Conservation (phyloP, 2,329 filamentous ascomycete genomes). For the Alternaria sp. region DNA sequence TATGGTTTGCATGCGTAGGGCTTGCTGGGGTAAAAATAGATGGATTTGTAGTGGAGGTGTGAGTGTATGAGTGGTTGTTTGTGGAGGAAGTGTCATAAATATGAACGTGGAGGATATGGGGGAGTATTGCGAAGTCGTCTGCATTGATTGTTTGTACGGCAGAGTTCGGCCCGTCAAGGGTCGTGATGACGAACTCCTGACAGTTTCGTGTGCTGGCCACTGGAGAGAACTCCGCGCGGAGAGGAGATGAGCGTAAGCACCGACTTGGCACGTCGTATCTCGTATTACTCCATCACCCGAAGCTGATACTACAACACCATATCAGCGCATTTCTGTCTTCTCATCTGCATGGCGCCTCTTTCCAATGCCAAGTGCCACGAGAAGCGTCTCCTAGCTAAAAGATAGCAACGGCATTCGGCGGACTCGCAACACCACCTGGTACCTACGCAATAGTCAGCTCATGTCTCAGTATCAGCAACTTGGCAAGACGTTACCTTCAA, state of each 20-base stretch:
- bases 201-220: background rate
- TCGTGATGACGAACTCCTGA: background rate
- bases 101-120: background rate
- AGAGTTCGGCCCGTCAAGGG: background rate
- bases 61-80: background rate
- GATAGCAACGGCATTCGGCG: slow-evolving; percentile 48
- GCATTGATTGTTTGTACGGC: background rate
- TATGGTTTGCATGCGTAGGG: background rate
- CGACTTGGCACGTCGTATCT: background rate
- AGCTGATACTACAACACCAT: background rate
- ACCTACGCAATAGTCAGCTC: slow-evolving; percentile 41
- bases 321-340: background rate
- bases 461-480: background rate
- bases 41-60: background rate
- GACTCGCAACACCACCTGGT: slow-evolving; percentile 54
- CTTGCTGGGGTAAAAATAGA: background rate
- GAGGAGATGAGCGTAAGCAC: background rate
- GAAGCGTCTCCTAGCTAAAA: slow-evolving; percentile 23
- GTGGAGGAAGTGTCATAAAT: background rate
- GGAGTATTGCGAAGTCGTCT: background rate
- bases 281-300: background rate
- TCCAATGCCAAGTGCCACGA: background rate
- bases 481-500: slow-evolving; percentile 53
- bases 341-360: background rate
- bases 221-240: background rate